Base-by-base conservation (phyloP, 208 protist genomes). In the Acanthamoeba pearcei region DNA sequence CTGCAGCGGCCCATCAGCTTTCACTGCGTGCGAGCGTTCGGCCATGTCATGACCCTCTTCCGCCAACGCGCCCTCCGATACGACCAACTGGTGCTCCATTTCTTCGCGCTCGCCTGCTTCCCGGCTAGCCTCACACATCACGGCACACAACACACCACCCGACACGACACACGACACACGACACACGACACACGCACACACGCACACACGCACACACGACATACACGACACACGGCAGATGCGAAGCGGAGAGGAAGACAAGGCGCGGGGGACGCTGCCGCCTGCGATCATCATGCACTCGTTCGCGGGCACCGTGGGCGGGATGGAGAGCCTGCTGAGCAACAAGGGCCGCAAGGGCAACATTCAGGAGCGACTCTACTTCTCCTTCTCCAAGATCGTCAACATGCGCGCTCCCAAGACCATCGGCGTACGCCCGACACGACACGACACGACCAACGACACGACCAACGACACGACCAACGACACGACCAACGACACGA, bases 351-450 rank as follows among this genome's bases (percentile, higher is more conserved):
- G 38, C 35, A 66, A n/a, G 29, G 64, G 85, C n/a, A 53, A 68
- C 24, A 46, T 94, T 4, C 29, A n/a, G 3, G 49, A 85, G 24
- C 46, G 91, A 22, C n/a, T 94, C 72, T 94, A 86, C 91, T 94
- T 94, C 70, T 94, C 91, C 38, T 94, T 94, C 55, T 94, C 91
- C 19, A 55, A 55, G 91, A 10, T 80, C 53, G 51, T 94, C 29
- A 94, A 94, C 91, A 78, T 94, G 91, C 91, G 91, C 27, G 80
- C 70, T 13, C 91, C 91, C 24, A 83, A 94, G 91, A 83, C 64
- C 2, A 70, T 66, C 32, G 72, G 60, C 49, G 76, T 80, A 49
- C 13, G 22, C 15, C 13, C n/a, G 15, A 49, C 70, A 51, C 70
- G 22, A 17, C n/a, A 49, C 42, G 42, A 49, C 42, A 49, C 42